Evolutionary conservation across 306 rosid species (phyloP), one percentile per base, ranked within the genome.

Genomic region (Casuarina glauca): DNA sequence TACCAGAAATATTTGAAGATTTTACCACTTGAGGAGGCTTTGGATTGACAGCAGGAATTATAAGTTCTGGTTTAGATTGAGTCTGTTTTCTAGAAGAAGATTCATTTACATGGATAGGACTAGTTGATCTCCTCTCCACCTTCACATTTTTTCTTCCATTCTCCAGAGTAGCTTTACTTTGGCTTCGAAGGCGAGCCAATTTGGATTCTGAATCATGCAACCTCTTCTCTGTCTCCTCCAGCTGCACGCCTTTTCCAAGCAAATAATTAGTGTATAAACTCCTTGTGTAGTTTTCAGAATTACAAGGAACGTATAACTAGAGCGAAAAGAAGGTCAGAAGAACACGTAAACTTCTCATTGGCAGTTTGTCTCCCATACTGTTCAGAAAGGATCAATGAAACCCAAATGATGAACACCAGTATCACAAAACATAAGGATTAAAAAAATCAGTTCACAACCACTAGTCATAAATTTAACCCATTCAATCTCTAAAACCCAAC

Each of bases 131-230:
- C 52, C 66, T 82, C 76, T 92, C 95, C 38, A 44, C 83, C 81
- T 92, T 94, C 76, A 88, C 90, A 79, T 78, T 74, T 78, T 70
- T 83, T 19, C 66, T 48, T 76, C 73, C 89, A 79, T 52, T 76
- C 52, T 49, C 76, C 19, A 60, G 5, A 58, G 76, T 48, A 67
- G 46, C 61, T 54, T 81, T 82, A 41, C 42, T 63, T 10, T 76
- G 89, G 73, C 89, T 77, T 50, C 97, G 89, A 78, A 93, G 93
- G 69, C 96, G 90, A 76, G 94, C 95, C 91, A 95, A 85, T 86
- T 84, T 84, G 26, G 82, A 79, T 73, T 88, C 83, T 26, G 97
- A 81, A 82, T 93, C 96, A 64, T 61, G 78, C 70, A 93, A 82
- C 83, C 90, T 88, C 74, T 80, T 85, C 86, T 91, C 96, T 2